Percentiles rank a stretch among this genome's conserved stretches.
Conservation (phyloP, 768 basidiomycete genomes). For the Cystobasidium tubakii region DNA sequence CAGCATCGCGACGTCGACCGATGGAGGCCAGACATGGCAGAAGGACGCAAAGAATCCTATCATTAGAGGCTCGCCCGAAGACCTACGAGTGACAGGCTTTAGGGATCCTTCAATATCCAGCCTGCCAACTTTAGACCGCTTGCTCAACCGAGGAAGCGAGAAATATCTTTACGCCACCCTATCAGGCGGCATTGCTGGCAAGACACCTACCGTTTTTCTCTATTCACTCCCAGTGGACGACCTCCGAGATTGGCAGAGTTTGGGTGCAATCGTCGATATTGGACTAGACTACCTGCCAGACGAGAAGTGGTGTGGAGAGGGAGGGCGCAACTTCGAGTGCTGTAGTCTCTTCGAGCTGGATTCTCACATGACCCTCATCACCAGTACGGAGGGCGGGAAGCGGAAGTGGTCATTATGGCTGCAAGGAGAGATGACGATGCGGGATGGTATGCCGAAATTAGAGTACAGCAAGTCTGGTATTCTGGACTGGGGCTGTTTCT, state of each 20-base stretch:
- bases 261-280: background rate
- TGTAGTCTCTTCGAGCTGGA: constrained; percentile 10
- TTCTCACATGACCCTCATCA: background rate
- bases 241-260: background rate
- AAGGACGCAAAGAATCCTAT: background rate
- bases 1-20: background rate
- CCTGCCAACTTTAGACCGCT: background rate
- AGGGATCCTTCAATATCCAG: background rate
- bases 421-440: background rate
- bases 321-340: background rate
- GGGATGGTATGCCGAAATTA: background rate
- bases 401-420: background rate
- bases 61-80: background rate
- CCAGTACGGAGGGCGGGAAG: background rate
- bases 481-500: constrained; percentile 1
- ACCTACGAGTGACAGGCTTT: background rate
- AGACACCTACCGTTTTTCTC: background rate
- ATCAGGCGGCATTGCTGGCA: background rate
- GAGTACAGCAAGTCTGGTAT: background rate
- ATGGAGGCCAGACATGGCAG: constrained; percentile 2
- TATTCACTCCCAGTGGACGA: background rate
- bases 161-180: background rate
- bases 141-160: background rate
- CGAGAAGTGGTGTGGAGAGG: background rate
- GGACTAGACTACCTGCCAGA: background rate